phyloP scores from a whole-genome alignment of 2,329 filamentous ascomycete genomes.

The Alternaria sp. region DNA sequence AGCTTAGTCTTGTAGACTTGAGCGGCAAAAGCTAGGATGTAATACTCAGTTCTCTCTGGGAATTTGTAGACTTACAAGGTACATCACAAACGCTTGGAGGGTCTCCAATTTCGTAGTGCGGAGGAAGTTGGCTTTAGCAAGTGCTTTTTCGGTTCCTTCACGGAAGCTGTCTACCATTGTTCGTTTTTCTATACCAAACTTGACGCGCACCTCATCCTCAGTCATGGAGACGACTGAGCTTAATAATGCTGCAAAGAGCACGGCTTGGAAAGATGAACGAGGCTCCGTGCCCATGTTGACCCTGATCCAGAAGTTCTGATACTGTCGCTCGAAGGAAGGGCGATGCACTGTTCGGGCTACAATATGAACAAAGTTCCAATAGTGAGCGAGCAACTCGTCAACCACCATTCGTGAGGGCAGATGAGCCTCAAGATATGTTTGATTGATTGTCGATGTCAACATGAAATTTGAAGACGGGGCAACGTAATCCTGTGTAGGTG shows the following conservation, averaged over 20 bases:
- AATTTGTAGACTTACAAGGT: slow-evolving; percentile 64
- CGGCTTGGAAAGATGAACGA: slow-evolving; percentile 69
- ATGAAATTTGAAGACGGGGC: slow-evolving; percentile 73
- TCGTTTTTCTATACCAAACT: slow-evolving; percentile 66
- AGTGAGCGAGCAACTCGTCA: slow-evolving; percentile 71
- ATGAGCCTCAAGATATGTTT: slow-evolving; percentile 63
- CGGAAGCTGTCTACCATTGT: slow-evolving; percentile 64
- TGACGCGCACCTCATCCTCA: slow-evolving; percentile 60
- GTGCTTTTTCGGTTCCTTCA: slow-evolving; percentile 71
- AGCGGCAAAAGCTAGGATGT: neutral
- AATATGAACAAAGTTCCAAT: slow-evolving; percentile 73
- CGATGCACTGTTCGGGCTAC: slow-evolving; percentile 74
- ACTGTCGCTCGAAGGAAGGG: slow-evolving; percentile 72
- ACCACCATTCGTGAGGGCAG: slow-evolving; percentile 67
- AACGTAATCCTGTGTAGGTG: slow-evolving; percentile 72
- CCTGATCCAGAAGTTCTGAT: slow-evolving; percentile 71
- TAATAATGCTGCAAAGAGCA: slow-evolving; percentile 75
- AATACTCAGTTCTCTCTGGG: no score
- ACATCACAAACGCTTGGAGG: slow-evolving; percentile 80
- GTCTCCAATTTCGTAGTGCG: slow-evolving; percentile 77
- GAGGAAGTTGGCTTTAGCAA: slow-evolving; percentile 75
- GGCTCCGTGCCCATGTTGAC: slow-evolving; percentile 69
- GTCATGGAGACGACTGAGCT: slow-evolving; percentile 73
- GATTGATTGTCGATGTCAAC: slow-evolving; percentile 63
- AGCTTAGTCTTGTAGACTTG: neutral